Base-by-base conservation (phyloP, 805 yeast genomes). In the Sporopachydermia lactativora region DNA sequence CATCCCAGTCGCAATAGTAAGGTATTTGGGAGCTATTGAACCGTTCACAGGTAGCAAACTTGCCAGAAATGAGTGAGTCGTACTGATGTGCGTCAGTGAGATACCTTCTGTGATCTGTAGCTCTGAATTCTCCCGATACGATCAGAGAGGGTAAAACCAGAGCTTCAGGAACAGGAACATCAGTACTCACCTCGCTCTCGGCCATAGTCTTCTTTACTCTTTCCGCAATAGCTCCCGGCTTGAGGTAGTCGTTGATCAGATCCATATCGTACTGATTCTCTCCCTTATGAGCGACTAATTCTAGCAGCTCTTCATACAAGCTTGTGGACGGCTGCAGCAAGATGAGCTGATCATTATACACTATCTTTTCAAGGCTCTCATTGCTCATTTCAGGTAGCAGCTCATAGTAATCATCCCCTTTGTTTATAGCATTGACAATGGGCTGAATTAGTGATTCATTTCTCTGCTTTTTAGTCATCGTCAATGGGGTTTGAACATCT, bases 171-270 rank as follows among this genome's bases (percentile, higher is more conserved):
- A 24, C n/a, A n/a, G n/a, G 8, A n/a, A 8, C 31, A 8, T 8
- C 31, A 8, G 17, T 43, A 41, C 19, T 52, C 15, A 46, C 49
- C 31, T 24, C 31, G 41, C 19, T 52, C 15, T 45, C 49, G 13
- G 8, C 31, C 8, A 24, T 24, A 8, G 8, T 8, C n/a, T n/a
- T 24, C n/a, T 24, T n/a, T 8, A 24, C n/a, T 24, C 31, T 24
- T 8, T 24, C 31, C n/a, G 8, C n/a, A 8, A 24, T 8, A 8
- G n/a, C 31, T n/a, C 8, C 8, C n/a, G 31, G 31, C n/a, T 8
- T 8, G 8, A 24, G n/a, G n/a, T 24, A 24, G 13, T 24, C 13
- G n/a, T 24, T 24, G 31, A 24, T 24, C n/a, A 24, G n/a, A n/a
- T 24, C 31, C 31, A 24, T 24, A n/a, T 24, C 31, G 31, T 24